These are phyloP conservation scores for Chalciporus sphaerocephalus DNA, from an alignment of 768 basidiomycete species.

Conservation along the genomic window DNA sequence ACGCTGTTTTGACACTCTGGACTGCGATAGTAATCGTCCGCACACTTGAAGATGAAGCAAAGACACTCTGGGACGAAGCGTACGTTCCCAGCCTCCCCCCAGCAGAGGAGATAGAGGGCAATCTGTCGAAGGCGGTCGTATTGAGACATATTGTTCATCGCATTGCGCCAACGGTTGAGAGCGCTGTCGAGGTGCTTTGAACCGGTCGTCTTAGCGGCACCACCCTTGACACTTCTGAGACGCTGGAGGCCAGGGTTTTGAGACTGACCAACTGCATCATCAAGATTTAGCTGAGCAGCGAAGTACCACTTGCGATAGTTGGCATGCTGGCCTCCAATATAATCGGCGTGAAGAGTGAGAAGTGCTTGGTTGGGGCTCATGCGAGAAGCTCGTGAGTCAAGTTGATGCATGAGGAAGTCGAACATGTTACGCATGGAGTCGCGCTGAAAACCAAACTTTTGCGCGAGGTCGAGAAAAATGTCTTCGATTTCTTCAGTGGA, in stretches of 20 bases:
- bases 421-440: constrained; percentile 98
- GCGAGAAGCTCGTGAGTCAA: constrained; percentile 96
- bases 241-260: constrained; percentile 92
- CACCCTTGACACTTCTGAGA: constrained; percentile 74
- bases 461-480: constrained; percentile 94
- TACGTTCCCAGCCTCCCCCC: constrained; percentile 98
- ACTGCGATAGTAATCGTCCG: constrained; percentile 98
- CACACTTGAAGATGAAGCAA: constrained; percentile 99
- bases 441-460: constrained; percentile 98
- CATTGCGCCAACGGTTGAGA: constrained; percentile 91
- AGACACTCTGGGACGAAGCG: constrained; percentile 95
- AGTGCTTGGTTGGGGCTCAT: constrained; percentile 97
- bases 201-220: constrained; percentile 45
- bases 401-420: constrained; percentile 96
- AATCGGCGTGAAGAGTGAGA: constrained; percentile 95
- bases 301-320: constrained; percentile 99
- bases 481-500: constrained; percentile 98
- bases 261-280: constrained; percentile 94
- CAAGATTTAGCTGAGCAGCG: constrained; percentile 97
- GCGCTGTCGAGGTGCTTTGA: constrained; percentile 90
- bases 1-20: constrained; percentile 94
- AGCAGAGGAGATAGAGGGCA: constrained; percentile 92
- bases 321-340: constrained; percentile 97
- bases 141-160: constrained; percentile 99
- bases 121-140: constrained; percentile 97